Evolutionary conservation across 306 rosid species (phyloP).

Genomic region (Oemleria cerasiformis): DNA sequence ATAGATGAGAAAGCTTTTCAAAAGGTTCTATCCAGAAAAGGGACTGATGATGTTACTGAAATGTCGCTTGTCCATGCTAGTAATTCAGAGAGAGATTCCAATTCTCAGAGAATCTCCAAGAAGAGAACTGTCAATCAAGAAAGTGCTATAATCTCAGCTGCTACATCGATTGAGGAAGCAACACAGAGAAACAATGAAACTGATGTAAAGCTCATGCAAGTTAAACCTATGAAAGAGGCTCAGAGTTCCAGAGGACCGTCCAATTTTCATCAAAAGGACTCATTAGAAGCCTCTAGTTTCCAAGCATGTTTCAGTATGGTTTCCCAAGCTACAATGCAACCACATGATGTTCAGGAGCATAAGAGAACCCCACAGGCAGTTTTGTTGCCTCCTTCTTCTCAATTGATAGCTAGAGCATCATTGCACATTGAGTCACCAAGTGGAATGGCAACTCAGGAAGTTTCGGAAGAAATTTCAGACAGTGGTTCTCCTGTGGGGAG

Average conservation of each 20-base stretch:
- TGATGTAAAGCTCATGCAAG: conserved; percentile 40
- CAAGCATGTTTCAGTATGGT: conserved; percentile 38
- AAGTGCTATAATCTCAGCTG: conserved; percentile 34
- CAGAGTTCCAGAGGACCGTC: conserved; percentile 22
- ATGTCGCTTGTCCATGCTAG: conserved; percentile 36
- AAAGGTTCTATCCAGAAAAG: conserved; percentile 43
- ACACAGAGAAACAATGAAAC: conserved; percentile 49
- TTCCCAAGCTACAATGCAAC: conserved; percentile 37
- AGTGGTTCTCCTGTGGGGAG: conserved; percentile 39
- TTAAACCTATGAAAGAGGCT: conserved; percentile 32
- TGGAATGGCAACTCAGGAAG: conserved; percentile 31
- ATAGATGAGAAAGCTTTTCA: conserved; percentile 39
- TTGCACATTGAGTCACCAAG: conserved; percentile 27
- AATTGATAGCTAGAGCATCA: conserved; percentile 42
- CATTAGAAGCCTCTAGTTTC: conserved; percentile 35
- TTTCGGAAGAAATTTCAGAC: conserved; percentile 46
- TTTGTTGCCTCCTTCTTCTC: conserved; percentile 56
- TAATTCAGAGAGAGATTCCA: conserved; percentile 34
- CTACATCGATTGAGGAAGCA: conserved; percentile 35
- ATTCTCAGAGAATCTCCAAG: conserved; percentile 39
- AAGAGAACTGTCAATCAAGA: conserved; percentile 36
- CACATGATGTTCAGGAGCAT: conserved; percentile 33
- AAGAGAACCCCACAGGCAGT: conserved; percentile 40
- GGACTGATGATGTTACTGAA: conserved; percentile 39
- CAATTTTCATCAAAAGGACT: conserved; percentile 25